Evolutionary conservation across 2,329 filamentous ascomycete genomes (phyloP).

Genomic region (Beauveria sp.): DNA sequence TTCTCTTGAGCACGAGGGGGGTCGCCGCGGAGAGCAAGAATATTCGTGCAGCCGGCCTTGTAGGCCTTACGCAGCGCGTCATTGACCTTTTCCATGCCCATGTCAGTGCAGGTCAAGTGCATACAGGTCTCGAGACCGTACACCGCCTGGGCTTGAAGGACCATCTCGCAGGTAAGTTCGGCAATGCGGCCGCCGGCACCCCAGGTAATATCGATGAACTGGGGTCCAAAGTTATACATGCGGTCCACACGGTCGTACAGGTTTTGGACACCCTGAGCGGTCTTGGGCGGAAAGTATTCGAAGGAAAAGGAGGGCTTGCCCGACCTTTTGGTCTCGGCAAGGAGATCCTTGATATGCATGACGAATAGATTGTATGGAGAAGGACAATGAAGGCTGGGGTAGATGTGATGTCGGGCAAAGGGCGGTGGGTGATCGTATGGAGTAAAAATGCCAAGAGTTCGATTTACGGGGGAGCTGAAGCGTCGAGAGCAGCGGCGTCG

Average conservation of each 20-base stretch:
- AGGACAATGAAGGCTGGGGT: neutral
- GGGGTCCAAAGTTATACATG: constrained; percentile 89
- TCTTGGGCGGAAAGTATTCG: constrained; percentile 99
- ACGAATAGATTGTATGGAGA: constrained; percentile 26
- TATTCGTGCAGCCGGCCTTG: constrained; percentile 94
- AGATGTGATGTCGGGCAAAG: neutral
- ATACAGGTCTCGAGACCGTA: constrained; percentile 98
- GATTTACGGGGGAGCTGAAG: neutral
- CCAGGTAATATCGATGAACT: constrained; percentile 98
- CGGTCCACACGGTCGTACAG: constrained; percentile 99
- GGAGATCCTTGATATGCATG: constrained; percentile 95
- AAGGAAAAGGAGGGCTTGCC: constrained; percentile 91
- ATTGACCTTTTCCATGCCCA: constrained; percentile 88
- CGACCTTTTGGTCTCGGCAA: constrained; percentile 71
- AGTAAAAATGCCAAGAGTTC: neutral
- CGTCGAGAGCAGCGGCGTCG: neutral
- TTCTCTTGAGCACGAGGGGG: constrained; percentile 89
- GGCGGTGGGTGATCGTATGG: neutral
- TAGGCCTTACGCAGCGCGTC: constrained; percentile 81
- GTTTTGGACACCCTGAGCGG: constrained; percentile 94
- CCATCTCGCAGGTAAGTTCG: constrained; percentile 94
- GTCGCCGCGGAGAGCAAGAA: constrained; percentile 86
- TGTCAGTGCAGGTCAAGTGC: constrained; percentile 98
- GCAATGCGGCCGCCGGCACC: constrained; percentile 88
- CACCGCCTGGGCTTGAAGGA: constrained; percentile 86